A percentile compares a stretch with the other conserved stretches of the same genome.
These are phyloP conservation scores for Capronia coronata DNA, from an alignment of 2,329 filamentous ascomycete genomes.

Conservation along the genomic window DNA sequence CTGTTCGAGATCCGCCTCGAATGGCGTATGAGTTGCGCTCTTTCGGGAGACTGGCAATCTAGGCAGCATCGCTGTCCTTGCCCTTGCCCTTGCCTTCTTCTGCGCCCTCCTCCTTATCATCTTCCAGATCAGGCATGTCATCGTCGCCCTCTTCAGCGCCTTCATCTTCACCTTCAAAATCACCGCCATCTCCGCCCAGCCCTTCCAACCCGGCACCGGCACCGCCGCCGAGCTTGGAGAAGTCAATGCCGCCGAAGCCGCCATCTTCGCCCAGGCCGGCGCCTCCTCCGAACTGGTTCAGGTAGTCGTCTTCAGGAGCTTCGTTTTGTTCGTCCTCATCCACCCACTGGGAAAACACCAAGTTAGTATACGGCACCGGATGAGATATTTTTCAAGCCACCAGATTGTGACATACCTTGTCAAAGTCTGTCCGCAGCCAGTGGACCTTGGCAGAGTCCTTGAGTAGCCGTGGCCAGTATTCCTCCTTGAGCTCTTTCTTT, in stretches of 20 bases:
- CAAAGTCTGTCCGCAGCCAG: constrained; percentile 97
- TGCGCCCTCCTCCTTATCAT: constrained; percentile 40
- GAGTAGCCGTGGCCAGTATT: constrained; percentile 92
- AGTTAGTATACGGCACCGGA: neutral
- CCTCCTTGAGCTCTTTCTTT: constrained; percentile 93
- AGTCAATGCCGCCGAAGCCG: constrained; percentile 63
- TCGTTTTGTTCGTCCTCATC: constrained; percentile 98
- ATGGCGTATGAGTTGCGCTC: neutral
- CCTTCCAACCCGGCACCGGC: constrained; percentile 38
- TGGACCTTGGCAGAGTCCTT: constrained; percentile 86
- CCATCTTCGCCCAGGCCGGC: constrained; percentile 44
- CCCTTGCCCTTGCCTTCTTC: constrained; percentile 32
- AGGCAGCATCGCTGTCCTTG: constrained; percentile 22
- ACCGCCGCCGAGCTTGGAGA: constrained; percentile 76
- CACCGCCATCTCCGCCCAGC: constrained; percentile 39
- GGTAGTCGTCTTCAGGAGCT: constrained; percentile 68
- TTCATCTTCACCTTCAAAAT: constrained; percentile 58
- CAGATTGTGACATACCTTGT: constrained; percentile 65
- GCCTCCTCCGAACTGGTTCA: constrained; percentile 49
- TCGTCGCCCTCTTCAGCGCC: constrained; percentile 46
- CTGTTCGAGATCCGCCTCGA: neutral
- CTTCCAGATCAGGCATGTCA: constrained; percentile 32
- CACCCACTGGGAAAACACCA: constrained; percentile 63
- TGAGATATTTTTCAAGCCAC: neutral
- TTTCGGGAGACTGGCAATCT: neutral